Base-by-base conservation (phyloP, 192 early-diverging fungal species). In the Coemansia erecta region DNA sequence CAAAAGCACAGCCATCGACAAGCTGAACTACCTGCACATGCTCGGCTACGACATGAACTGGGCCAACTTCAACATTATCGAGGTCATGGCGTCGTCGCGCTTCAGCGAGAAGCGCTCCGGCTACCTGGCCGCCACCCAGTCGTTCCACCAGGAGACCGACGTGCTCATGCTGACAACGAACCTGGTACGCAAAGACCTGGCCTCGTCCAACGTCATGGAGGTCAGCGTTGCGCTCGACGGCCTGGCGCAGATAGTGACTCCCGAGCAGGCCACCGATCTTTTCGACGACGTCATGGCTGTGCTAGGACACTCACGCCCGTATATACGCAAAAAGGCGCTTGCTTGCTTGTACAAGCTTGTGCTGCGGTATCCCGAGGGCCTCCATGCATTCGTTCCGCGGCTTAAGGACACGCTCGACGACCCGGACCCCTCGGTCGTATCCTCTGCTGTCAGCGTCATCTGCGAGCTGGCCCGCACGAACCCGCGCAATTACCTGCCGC, bases 151-250 rank as follows among this genome's bases (percentile, higher is more conserved):
- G 42, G 93, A 94, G 44, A 98, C 93, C 12, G 92, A 95, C 78
- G 93, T 99, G 9, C 77, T 97, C 31, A 97, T 99, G 94, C 82
- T 99, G 40, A 88, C 89, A 12, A 97, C 94, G 10, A 99, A 99
- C 72, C 79, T 96, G 62, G 92, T 98, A 51, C 94, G 94, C 71
- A 99, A 99, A 87, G 96, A 98, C 71, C 73, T 98, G 45, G 85
- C 91, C 4, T 93, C 94, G 14, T 82, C 90, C 17, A 89, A 88
- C 48, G 75, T 83, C 13, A 72, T 89, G 62, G 97, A 99, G 58
- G 86, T 93, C 21, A 86, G 89, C 22, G 75, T 95, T n/a, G 94
- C 95, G 12, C 71, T 99, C 54, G 92, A 95, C 63, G 92, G 91
- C 12, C 79, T 99, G 39, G 90, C 94, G 6, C 89, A 93, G 53